Base-by-base conservation (phyloP, 2,329 filamentous ascomycete genomes). In the Ilyonectria robusta region DNA sequence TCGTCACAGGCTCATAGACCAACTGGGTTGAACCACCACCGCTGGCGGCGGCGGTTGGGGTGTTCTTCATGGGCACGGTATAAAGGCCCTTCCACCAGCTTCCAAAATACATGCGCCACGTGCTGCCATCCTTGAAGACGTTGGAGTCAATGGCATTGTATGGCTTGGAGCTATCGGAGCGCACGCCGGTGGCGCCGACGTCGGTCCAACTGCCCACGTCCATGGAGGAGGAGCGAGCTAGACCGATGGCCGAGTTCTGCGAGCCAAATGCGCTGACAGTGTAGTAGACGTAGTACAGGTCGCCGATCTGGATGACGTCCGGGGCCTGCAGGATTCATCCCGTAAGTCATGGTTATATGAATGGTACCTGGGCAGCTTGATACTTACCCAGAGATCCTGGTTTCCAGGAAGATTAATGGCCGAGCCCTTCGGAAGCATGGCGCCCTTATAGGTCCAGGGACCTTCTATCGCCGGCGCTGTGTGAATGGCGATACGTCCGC, bases 11-110 rank as follows among this genome's bases (percentile, higher is more conserved):
- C n/a, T 69, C 67, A 1, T 59, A 46, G n/a, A 62, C 19, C 26
- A 67, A n/a, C 19, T 80, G 59, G 35, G 31, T 89, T 23, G 57
- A 62, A 33, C 48, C 58, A 2, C 53, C 46, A 31, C 65, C 50
- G 26, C 59, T 60, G 6, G 75, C 65, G 2, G 72, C 73, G n/a
- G 73, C 78, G 11, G 76, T 79, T 4, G 78, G 75, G 1, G 76
- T 71, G 44, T 74, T 75, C 35, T 71, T 75, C 78, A 92, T 85
- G 23, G 81, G 75, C 0, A 89, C 87, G 72, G 88, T 87, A 80
- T 88, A 91, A 60, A 93, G 83, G 73, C 89, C 87, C 5, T 81
- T 78, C 90, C 91, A 94, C 83, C 92, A 93, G 11, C 88, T 91
- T 40, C 91, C 92, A 69, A 92, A 93, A 67, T 84, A 88, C 75